These are phyloP conservation scores for Beverwykella pulmonaria DNA, from an alignment of 495 filamentous ascomycete species.

Conservation along the genomic window DNA sequence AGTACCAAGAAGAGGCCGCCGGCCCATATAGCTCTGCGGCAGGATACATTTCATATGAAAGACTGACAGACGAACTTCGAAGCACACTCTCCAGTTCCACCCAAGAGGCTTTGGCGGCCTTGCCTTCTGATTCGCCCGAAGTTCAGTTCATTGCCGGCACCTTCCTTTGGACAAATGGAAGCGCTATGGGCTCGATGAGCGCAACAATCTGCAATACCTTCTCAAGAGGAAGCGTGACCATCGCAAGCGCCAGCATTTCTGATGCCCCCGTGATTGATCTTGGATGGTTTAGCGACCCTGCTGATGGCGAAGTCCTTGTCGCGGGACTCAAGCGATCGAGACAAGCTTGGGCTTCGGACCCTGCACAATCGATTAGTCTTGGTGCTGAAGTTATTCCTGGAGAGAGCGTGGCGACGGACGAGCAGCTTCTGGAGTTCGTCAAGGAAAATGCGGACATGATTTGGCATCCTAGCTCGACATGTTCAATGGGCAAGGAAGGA, in stretches of 20 bases:
- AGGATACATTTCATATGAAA: slow-evolving; percentile 41
- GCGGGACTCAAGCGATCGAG: slow-evolving; percentile 37
- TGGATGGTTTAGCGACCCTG: slow-evolving; percentile 33
- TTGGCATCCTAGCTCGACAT: slow-evolving; percentile 31
- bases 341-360: neutral
- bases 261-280: slow-evolving; percentile 37
- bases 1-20: slow-evolving; percentile 10
- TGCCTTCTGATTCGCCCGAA: slow-evolving; percentile 35
- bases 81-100: slow-evolving; percentile 8
- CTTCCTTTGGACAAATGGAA: slow-evolving; percentile 2
- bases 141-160: slow-evolving; percentile 22
- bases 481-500: slow-evolving; percentile 23
- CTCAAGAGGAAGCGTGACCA: slow-evolving; percentile 34
- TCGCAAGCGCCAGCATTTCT: slow-evolving; percentile 22
- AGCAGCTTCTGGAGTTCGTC: slow-evolving; percentile 32
- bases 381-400: slow-evolving; percentile 35
- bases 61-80: slow-evolving; percentile 42
- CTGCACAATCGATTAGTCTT: slow-evolving; percentile 9
- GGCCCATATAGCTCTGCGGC: slow-evolving; percentile 6
- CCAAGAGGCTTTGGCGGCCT: slow-evolving; percentile 3
- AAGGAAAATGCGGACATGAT: slow-evolving; percentile 8
- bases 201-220: slow-evolving; percentile 18
- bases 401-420: slow-evolving; percentile 30
- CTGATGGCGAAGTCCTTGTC: slow-evolving; percentile 33
- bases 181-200: slow-evolving; percentile 7